These are phyloP conservation scores for Eucalyptus pumila DNA, from an alignment of 345 rosid species.

Conservation along the genomic window DNA sequence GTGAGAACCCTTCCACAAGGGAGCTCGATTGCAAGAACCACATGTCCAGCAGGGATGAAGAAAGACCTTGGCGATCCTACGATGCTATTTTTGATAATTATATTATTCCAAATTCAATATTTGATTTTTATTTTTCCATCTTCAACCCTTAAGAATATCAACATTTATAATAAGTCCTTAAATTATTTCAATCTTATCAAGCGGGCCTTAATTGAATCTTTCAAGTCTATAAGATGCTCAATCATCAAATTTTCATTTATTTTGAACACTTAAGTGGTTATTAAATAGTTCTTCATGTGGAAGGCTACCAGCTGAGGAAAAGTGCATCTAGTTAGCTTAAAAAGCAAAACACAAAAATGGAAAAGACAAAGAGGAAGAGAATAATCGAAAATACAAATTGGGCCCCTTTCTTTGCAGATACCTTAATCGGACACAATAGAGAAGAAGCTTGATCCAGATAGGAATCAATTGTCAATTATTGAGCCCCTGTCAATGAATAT, in stretches of 20 bases:
- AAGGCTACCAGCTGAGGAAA: rapidly evolving
- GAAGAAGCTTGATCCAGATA: neutral
- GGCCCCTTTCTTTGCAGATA: neutral
- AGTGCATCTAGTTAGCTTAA: neutral
- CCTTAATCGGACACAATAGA: neutral
- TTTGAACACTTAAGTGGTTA: neutral
- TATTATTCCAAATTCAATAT: neutral
- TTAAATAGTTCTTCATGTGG: neutral
- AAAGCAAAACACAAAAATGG: neutral
- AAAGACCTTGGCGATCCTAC: rapidly evolving
- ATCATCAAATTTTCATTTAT: neutral
- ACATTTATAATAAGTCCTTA: neutral
- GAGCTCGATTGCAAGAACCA: rapidly evolving
- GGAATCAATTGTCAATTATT: neutral
- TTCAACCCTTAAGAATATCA: neutral
- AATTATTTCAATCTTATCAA: neutral
- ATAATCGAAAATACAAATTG: neutral
- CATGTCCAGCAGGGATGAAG: rapidly evolving
- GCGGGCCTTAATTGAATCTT: neutral
- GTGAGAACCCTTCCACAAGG: neutral
- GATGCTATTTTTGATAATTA: neutral
- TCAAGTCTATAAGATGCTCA: neutral
- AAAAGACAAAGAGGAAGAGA: neutral
- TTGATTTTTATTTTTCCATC: neutral
- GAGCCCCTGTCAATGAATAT: neutral